Base-by-base conservation (phyloP, 1,139 yeast species). In the Candida sp. region DNA sequence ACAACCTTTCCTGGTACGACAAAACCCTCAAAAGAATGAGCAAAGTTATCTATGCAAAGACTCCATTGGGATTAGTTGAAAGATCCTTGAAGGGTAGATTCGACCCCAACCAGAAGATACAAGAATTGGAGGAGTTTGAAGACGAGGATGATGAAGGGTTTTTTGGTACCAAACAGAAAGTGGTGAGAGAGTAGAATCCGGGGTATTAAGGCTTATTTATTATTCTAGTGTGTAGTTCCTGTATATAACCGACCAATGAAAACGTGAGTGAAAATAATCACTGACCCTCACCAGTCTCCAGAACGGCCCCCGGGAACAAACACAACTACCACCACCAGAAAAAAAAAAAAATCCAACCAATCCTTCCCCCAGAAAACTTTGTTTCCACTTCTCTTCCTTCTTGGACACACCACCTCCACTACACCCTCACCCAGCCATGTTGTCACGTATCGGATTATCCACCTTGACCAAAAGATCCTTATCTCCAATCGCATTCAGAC, bases 11-110 rank as follows among this genome's bases (percentile, higher is more conserved):
- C 7, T 75, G 79, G 79, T 75, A 76, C 57, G 75, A 72, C 42
- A 62, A 65, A 23, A 56, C 70, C 25, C 61, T 75, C 25, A 66
- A 63, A 49, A 61, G 77, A 39, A 70, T 73, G 58, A 69, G 78
- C 49, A 72, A 67, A 52, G 74, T 76, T 48, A 70, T 77, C 31
- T 76, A 76, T 58, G 61, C 67, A 48, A 65, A 63, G 47, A 81
- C 81, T 0, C 82, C 82, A 1, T 62, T 77, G 44, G 82, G 81
- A 3, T 65, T 77, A 23, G 59, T 77, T 22, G 79, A 74, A 51
- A 76, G 75, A 59, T 75, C 74, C 1, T 58, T 77, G 37, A 57
- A 61, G 17, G 81, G 77, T 53, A 62, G 81, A 47, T 71, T 74
- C 53, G 81, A 81, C 0, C 66, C 65, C 2, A 68, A 73, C 1